A percentile compares a stretch with the other conserved stretches of the same genome.
These are phyloP conservation scores for Orbilia javanica DNA, from an alignment of 2,329 filamentous ascomycete genomes.

Conservation along the genomic window DNA sequence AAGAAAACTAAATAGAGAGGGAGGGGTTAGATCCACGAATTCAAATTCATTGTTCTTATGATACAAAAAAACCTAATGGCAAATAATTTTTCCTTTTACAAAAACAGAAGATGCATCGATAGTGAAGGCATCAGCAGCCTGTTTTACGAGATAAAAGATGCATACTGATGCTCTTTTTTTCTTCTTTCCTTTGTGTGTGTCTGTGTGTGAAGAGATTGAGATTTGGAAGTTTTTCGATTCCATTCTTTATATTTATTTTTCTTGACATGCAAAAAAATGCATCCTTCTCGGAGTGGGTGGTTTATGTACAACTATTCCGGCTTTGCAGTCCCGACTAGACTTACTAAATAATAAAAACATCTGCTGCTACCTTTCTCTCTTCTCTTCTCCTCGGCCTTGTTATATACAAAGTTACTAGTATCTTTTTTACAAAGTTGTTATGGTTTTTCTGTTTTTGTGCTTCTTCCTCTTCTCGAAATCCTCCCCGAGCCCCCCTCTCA, in stretches of 20 bases:
- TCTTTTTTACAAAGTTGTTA: neutral
- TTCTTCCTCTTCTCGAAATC: neutral
- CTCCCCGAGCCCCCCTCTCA: neutral
- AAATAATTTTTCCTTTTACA: too few species aligned
- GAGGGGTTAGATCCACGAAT: neutral
- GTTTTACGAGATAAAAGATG: too few species aligned
- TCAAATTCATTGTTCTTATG: neutral
- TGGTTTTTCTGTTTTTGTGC: neutral
- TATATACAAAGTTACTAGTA: constrained; percentile 1
- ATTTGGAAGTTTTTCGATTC: too few species aligned
- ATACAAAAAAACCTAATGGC: too few species aligned
- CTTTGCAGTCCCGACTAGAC: neutral
- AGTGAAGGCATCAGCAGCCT: too few species aligned
- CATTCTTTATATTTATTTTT: neutral
- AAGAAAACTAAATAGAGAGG: constrained; percentile 18
- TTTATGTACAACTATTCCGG: constrained; percentile 14
- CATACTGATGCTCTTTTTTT: too few species aligned
- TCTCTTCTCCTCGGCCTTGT: neutral
- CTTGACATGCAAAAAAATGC: neutral
- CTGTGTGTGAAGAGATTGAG: too few species aligned
- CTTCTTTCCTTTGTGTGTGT: too few species aligned
- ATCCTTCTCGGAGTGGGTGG: constrained; percentile 1
- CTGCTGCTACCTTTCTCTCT: neutral
- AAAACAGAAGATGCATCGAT: too few species aligned
- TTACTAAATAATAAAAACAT: neutral